Conservation (phyloP, 495 filamentous ascomycete species). For the Penicillium taxi region DNA sequence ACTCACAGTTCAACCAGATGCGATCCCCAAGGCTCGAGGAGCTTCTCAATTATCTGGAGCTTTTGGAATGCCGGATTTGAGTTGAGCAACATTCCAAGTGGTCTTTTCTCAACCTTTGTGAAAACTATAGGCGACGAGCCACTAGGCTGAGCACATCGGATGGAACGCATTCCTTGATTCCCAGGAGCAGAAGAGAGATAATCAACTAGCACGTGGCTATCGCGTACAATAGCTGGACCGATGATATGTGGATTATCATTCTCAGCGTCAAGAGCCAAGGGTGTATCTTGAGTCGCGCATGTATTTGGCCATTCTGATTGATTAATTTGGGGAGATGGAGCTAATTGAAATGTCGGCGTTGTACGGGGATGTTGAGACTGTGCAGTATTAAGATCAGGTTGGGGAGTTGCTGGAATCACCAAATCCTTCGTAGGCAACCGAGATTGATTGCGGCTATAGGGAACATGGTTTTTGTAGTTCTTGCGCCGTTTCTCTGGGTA, state of each 20-base stretch:
- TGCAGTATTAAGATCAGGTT: background rate
- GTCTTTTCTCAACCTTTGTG: conserved; percentile 8
- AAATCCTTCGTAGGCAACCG: no score
- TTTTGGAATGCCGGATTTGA: conserved; percentile 10
- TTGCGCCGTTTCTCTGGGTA: conserved; percentile 10
- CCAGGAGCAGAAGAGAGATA: conserved; percentile 10
- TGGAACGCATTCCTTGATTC: conserved; percentile 25
- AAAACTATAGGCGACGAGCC: conserved; percentile 1
- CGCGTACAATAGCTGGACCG: conserved; percentile 25
- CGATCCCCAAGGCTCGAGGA: conserved; percentile 8
- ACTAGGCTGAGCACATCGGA: conserved; percentile 4
- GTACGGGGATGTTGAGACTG: background rate
- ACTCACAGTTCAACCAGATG: background rate
- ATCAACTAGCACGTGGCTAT: conserved; percentile 22
- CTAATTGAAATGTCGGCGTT: background rate
- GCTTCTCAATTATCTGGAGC: conserved; percentile 10
- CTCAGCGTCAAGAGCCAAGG: conserved; percentile 7
- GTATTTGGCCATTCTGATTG: background rate
- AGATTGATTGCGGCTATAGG: no score
- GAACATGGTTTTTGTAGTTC: background rate
- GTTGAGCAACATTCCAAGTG: conserved; percentile 7
- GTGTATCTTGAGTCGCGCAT: background rate
- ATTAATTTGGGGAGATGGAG: background rate
- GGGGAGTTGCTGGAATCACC: background rate
- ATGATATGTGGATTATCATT: conserved; percentile 22